Percentiles rank a stretch among this genome's conserved stretches.
phyloP scores from a whole-genome alignment of 192 early-diverging fungal species.

The Entomortierella parvispora region DNA sequence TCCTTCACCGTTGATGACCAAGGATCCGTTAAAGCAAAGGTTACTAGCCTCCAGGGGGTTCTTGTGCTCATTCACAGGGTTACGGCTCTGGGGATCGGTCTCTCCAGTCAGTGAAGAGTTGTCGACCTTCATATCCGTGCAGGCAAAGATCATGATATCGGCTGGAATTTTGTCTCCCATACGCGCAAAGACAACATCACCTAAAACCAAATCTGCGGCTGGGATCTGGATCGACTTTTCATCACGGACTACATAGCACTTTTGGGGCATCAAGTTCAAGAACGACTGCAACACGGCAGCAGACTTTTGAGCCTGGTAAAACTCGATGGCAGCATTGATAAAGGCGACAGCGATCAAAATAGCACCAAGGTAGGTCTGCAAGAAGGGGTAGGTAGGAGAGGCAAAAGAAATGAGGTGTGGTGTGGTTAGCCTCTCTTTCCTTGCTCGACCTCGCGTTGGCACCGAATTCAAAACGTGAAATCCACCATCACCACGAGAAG shows the following conservation, averaged over 20 bases:
- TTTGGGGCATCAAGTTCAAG: conserved; percentile 89
- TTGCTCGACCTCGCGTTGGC: no score
- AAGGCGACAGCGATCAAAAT: conserved; percentile 91
- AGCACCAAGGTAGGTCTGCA: conserved; percentile 86
- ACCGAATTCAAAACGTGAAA: no score
- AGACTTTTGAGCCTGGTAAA: conserved; percentile 91
- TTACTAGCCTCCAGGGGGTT: conserved; percentile 96
- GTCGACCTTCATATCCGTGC: conserved; percentile 94
- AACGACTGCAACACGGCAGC: conserved; percentile 91
- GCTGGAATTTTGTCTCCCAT: conserved; percentile 97
- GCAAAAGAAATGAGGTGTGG: conserved; percentile 8
- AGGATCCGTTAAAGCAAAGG: conserved; percentile 89
- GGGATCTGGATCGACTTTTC: conserved; percentile 72
- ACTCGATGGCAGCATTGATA: conserved; percentile 92
- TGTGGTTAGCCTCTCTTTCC: no score
- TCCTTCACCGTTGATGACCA: conserved; percentile 85
- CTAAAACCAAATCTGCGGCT: conserved; percentile 81
- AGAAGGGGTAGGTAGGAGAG: not conserved
- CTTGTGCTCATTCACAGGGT: conserved; percentile 66
- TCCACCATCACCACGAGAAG: no score
- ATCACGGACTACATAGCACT: conserved; percentile 84
- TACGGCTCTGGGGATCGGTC: conserved; percentile 91
- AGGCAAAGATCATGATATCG: conserved; percentile 83
- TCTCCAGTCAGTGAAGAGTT: conserved; percentile 97
- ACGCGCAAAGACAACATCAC: conserved; percentile 89